Percentiles rank a stretch among this genome's conserved stretches.
These are phyloP conservation scores for Acer campestre DNA, from an alignment of 345 rosid genomes.

Conservation along the genomic window DNA sequence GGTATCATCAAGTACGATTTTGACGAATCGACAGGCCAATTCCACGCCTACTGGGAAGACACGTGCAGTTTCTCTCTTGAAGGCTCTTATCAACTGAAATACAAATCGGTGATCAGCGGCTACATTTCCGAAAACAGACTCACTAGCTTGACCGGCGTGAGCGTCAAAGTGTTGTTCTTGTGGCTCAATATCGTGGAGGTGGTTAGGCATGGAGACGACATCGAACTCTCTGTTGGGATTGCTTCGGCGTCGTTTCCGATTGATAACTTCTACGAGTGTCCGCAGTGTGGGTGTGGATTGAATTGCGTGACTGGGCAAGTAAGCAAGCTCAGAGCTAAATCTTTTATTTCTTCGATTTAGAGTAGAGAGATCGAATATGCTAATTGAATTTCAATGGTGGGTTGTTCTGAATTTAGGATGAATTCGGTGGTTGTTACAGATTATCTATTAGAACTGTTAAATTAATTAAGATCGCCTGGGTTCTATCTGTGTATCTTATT, in stretches of 20 bases:
- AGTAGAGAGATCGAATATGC: not conserved
- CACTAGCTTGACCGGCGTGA: constrained; percentile 64
- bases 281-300: constrained; percentile 96
- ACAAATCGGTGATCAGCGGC: constrained; percentile 80
- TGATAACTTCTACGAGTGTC: constrained; percentile 79
- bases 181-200: constrained; percentile 97
- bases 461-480: not conserved
- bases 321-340: constrained; percentile 42
- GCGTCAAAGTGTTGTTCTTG: constrained; percentile 80
- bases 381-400: constrained; percentile 5
- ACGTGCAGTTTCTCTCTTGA: constrained; percentile 84
- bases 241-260: constrained; percentile 78
- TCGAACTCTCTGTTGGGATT: constrained; percentile 87
- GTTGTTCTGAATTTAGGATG: not conserved
- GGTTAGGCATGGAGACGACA: constrained; percentile 52
- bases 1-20: constrained; percentile 67
- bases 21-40: constrained; percentile 60
- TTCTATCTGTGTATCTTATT: constrained; percentile 4
- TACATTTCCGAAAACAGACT: constrained; percentile 62
- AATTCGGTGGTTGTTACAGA: not conserved
- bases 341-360: constrained; percentile 60
- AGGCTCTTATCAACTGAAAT: constrained; percentile 84
- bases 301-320: constrained; percentile 49
- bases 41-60: constrained; percentile 57
- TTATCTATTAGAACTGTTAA: constrained; percentile 8